phyloP scores from a whole-genome alignment of 2,329 filamentous ascomycete genomes.

The Calonectria honghensis region DNA sequence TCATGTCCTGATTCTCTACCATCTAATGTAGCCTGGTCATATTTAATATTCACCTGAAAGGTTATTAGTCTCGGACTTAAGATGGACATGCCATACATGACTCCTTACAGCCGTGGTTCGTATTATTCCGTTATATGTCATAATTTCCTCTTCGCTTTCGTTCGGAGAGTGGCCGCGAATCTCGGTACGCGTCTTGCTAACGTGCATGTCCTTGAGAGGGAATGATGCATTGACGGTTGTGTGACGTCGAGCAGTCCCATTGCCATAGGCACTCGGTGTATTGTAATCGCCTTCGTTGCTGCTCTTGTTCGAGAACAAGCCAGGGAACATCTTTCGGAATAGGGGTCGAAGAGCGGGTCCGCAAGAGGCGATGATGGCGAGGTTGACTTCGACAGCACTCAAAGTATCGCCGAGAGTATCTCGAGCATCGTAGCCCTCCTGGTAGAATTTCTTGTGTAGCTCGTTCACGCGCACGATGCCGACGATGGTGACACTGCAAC shows the following conservation, averaged over 20 bases:
- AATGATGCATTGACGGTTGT: conserved; percentile 25
- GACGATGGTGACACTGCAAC: conserved; percentile 57
- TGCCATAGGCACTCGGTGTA: conserved; percentile 30
- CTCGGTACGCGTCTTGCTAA: conserved; percentile 45
- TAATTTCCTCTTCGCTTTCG: conserved; percentile 51
- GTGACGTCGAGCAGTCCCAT: conserved; percentile 33
- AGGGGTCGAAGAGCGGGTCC: conserved; percentile 53
- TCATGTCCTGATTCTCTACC: conserved; percentile 5
- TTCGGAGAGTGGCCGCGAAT: conserved; percentile 49
- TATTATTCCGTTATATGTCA: conserved; percentile 52
- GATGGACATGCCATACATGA: neutral
- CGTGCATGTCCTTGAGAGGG: conserved; percentile 46
- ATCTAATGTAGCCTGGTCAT: conserved; percentile 39
- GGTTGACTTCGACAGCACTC: conserved; percentile 60
- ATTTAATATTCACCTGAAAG: conserved; percentile 40
- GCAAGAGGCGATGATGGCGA: conserved; percentile 62
- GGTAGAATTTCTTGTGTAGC: conserved; percentile 47
- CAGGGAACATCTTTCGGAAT: conserved; percentile 50
- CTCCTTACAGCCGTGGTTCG: conserved; percentile 46
- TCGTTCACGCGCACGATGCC: conserved; percentile 58
- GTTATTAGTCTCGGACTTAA: neutral
- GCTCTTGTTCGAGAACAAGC: conserved; percentile 49
- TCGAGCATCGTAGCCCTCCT: conserved; percentile 49
- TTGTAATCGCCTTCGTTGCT: conserved; percentile 42
- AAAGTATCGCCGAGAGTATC: conserved; percentile 57